A percentile compares a stretch with the other conserved stretches of the same genome.
These are phyloP conservation scores for Marchantia paleacea DNA, from an alignment of 225 moss, liverwort and hornwort genomes.

Conservation along the genomic window DNA sequence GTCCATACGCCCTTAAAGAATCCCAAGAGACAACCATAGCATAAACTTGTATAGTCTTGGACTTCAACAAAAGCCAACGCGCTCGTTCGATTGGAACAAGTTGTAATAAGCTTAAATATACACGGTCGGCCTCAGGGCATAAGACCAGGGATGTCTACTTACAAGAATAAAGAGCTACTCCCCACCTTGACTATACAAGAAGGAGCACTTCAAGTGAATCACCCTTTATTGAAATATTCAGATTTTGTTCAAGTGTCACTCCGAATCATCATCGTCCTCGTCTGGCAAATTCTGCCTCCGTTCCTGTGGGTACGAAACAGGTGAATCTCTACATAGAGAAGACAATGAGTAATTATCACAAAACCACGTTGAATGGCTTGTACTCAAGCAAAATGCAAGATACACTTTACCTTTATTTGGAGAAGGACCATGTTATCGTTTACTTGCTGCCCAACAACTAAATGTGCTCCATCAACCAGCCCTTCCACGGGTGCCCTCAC, in stretches of 20 bases:
- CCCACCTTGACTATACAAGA: too few species aligned
- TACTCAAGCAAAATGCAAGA: neutral
- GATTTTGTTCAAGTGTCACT: neutral
- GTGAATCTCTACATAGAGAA: neutral
- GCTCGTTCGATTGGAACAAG: too few species aligned
- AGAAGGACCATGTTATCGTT: conserved; percentile 69
- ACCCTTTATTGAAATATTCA: neutral
- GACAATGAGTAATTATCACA: neutral
- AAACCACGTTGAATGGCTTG: neutral
- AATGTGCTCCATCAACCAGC: conserved; percentile 53
- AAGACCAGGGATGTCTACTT: too few species aligned
- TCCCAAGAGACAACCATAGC: too few species aligned
- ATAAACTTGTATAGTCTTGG: too few species aligned
- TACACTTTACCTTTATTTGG: conserved; percentile 60
- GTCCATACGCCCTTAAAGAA: too few species aligned
- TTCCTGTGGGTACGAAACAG: conserved; percentile 13
- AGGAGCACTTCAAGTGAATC: too few species aligned
- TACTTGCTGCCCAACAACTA: conserved; percentile 81
- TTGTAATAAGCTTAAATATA: too few species aligned
- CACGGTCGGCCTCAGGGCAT: too few species aligned
- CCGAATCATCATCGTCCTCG: conserved; percentile 9
- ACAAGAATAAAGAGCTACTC: too few species aligned
- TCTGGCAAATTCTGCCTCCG: conserved; percentile 13
- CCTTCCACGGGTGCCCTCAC: conserved; percentile 74
- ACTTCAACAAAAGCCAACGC: too few species aligned